These are phyloP conservation scores for Globisporangium yorkense DNA, from an alignment of 352 stramenopile species.

Conservation along the genomic window DNA sequence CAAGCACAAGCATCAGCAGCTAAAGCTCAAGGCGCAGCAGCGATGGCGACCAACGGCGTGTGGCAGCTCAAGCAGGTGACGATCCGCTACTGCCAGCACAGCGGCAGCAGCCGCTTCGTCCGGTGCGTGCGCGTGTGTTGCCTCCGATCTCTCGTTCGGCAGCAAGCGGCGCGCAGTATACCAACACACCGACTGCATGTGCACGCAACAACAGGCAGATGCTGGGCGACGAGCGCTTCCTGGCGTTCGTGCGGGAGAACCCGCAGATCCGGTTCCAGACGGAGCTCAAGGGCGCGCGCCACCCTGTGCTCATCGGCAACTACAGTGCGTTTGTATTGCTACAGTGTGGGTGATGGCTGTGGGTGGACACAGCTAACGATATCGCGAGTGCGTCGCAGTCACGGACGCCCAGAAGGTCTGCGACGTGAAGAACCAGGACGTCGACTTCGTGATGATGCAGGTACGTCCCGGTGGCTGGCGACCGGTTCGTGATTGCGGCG, in stretches of 20 bases:
- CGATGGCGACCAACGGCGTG: constrained; percentile 69
- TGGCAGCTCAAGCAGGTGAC: constrained; percentile 79
- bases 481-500: background rate
- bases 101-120: constrained; percentile 74
- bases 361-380: background rate
- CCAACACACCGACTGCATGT: background rate
- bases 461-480: constrained; percentile 20
- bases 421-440: constrained; percentile 88
- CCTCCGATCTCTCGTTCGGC: background rate
- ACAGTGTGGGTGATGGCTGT: background rate
- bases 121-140: constrained; percentile 19
- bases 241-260: constrained; percentile 84
- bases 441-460: constrained; percentile 76
- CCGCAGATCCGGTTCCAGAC: constrained; percentile 82
- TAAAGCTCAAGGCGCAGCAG: background rate
- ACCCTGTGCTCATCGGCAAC: constrained; percentile 79
- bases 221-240: constrained; percentile 69
- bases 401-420: constrained; percentile 77
- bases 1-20: background rate
- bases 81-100: constrained; percentile 77
- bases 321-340: constrained; percentile 42
- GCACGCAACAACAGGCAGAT: constrained; percentile 30
- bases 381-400: constrained; percentile 27
- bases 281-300: constrained; percentile 75
- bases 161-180: too few relatives aligned